phyloP scores from a whole-genome alignment of 169 alveolate species.

The Plasmodium cynomolgi region DNA sequence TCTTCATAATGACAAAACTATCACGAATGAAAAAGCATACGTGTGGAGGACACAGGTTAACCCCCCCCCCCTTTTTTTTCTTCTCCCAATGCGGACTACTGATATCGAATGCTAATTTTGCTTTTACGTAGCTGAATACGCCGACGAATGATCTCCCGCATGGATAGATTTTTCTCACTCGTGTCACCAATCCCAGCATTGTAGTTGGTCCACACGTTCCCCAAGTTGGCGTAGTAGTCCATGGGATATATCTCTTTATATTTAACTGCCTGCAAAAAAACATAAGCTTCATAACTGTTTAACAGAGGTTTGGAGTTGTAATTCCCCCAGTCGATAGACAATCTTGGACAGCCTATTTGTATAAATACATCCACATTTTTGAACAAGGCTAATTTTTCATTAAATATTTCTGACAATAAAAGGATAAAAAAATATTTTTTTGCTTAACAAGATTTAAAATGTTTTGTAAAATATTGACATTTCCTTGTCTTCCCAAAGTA shows the following conservation, averaged over 20 bases:
- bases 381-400: conserved; percentile 77
- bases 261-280: conserved; percentile 88
- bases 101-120: conserved; percentile 53
- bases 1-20: background rate
- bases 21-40: background rate
- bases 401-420: conserved; percentile 83
- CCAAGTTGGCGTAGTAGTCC: conserved; percentile 91
- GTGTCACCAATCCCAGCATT: conserved; percentile 70
- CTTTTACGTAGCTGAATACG: conserved; percentile 45
- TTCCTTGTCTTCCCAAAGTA: conserved; percentile 90
- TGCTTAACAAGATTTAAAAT: conserved; percentile 68
- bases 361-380: conserved; percentile 82
- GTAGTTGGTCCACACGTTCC: conserved; percentile 93
- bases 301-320: conserved; percentile 93
- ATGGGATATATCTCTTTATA: conserved; percentile 88
- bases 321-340: conserved; percentile 99
- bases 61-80: background rate
- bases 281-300: conserved; percentile 98
- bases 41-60: background rate
- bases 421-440: conserved; percentile 72
- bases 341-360: conserved; percentile 98
- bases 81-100: background rate
- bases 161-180: conserved; percentile 55
- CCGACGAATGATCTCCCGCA: conserved; percentile 34
- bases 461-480: conserved; percentile 79